A percentile compares a stretch with the other conserved stretches of the same genome.
Conservation (phyloP, 176 grass and related monocot genomes). For the Avena sativa region DNA sequence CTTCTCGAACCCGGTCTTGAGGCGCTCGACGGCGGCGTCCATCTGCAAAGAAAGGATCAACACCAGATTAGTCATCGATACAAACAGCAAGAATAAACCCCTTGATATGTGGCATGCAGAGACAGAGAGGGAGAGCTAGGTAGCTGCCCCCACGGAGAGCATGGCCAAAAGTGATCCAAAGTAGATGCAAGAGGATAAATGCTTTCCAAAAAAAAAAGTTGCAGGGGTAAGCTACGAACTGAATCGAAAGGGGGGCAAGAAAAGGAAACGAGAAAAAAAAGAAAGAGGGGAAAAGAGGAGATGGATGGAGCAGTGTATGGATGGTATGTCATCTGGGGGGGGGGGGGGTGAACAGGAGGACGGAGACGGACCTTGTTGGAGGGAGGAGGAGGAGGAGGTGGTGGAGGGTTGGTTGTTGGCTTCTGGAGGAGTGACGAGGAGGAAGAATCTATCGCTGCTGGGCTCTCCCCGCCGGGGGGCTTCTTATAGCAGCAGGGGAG, state of each 20-base stretch:
- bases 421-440: constrained; percentile 18
- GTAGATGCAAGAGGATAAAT: constrained; percentile 32
- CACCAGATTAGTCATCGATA: background rate
- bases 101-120: background rate
- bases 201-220: background rate
- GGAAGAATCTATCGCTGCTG: constrained; percentile 19
- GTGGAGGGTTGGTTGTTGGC: background rate
- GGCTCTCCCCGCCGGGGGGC: background rate
- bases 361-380: constrained; percentile 52
- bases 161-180: constrained; percentile 38
- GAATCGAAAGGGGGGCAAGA: background rate
- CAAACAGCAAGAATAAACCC: background rate
- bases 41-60: constrained; percentile 49
- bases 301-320: constrained; percentile 25
- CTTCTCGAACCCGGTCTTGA: constrained; percentile 69
- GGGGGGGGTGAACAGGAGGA: too few species aligned
- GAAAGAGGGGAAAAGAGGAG: background rate
- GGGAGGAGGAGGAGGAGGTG: constrained; percentile 23
- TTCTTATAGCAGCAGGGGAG: constrained; percentile 51
- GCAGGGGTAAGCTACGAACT: background rate
- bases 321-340: background rate
- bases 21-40: constrained; percentile 67
- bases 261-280: background rate
- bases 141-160: background rate
- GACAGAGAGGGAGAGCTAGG: background rate